phyloP scores from a whole-genome alignment of 257 asterid genomes.

The Solanum chilense region DNA sequence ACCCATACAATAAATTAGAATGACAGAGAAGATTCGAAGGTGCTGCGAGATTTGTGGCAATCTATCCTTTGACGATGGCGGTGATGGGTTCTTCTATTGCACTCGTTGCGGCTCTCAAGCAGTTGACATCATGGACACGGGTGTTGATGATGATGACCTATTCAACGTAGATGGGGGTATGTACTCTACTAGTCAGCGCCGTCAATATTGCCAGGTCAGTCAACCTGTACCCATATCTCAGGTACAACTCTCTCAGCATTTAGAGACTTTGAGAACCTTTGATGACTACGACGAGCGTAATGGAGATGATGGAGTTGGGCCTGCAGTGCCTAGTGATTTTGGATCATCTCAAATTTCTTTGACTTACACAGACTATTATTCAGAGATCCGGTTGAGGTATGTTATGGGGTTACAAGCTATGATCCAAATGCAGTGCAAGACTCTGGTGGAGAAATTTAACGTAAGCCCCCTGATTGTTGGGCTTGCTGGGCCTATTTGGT shows the following conservation, averaged over 20 bases:
- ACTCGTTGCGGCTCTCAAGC: slow-evolving; percentile 43
- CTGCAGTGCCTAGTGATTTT: slow-evolving; percentile 46
- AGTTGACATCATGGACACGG: slow-evolving; percentile 37
- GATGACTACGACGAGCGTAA: slow-evolving; percentile 6
- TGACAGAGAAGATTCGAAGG: neutral
- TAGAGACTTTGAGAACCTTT: slow-evolving; percentile 14
- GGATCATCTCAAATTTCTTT: slow-evolving; percentile 18
- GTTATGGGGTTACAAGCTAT: slow-evolving; percentile 53
- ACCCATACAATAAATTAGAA: neutral
- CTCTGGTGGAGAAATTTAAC: slow-evolving; percentile 58
- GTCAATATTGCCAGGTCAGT: slow-evolving; percentile 2
- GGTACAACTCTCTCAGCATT: slow-evolving; percentile 23
- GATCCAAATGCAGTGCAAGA: slow-evolving; percentile 71
- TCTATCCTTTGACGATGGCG: slow-evolving; percentile 20
- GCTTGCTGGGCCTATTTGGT: slow-evolving; percentile 56
- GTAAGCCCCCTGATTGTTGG: slow-evolving; percentile 60
- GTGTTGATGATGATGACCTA: slow-evolving; percentile 36
- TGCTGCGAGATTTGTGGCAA: slow-evolving; percentile 38
- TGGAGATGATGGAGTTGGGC: slow-evolving; percentile 34
- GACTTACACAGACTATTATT: slow-evolving; percentile 37
- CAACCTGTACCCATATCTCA: slow-evolving; percentile 33
- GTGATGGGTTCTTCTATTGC: slow-evolving; percentile 54
- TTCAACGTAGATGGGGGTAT: slow-evolving; percentile 5
- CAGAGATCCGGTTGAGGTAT: slow-evolving; percentile 49
- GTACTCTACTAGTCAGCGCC: slow-evolving; percentile 22